Conservation (phyloP, 352 stramenopile genomes). For the Phytophthora podocarpi region DNA sequence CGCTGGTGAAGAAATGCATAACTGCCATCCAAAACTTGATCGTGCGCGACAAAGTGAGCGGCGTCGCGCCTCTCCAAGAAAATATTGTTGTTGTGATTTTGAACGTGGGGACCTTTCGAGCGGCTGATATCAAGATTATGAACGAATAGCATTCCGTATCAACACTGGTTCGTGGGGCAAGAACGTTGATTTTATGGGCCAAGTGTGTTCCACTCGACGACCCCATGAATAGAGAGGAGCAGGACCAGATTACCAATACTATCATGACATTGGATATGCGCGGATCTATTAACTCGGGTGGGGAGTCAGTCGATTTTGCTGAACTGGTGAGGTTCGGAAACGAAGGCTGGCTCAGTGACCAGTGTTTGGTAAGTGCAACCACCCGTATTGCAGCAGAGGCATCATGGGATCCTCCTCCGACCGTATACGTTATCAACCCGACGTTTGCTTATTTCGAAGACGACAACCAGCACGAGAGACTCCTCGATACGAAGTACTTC, state of each 20-base stretch:
- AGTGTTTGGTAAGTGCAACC: neutral
- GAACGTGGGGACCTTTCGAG: neutral
- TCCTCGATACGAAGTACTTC: neutral
- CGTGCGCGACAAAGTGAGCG: too few species aligned
- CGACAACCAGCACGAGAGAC: neutral
- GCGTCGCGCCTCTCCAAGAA: too few species aligned
- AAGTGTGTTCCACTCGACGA: neutral
- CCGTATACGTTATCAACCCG: too few species aligned
- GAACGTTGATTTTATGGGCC: neutral
- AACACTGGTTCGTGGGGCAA: neutral
- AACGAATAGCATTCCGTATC: neutral
- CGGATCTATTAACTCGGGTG: neutral
- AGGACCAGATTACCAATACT: neutral
- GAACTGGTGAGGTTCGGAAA: neutral
- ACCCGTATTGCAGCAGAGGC: neutral
- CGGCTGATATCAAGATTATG: neutral
- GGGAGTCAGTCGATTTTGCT: neutral
- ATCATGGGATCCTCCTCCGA: too few species aligned
- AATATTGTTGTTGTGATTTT: neutral
- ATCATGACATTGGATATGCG: neutral
- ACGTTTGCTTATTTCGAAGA: neutral
- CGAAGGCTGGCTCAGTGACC: conserved; percentile 3
- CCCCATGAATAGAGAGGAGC: neutral
- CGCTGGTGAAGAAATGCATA: too few species aligned
- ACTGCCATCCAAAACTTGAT: too few species aligned